These are phyloP conservation scores for Malus orientalis DNA, from an alignment of 306 rosid genomes.

Conservation along the genomic window DNA sequence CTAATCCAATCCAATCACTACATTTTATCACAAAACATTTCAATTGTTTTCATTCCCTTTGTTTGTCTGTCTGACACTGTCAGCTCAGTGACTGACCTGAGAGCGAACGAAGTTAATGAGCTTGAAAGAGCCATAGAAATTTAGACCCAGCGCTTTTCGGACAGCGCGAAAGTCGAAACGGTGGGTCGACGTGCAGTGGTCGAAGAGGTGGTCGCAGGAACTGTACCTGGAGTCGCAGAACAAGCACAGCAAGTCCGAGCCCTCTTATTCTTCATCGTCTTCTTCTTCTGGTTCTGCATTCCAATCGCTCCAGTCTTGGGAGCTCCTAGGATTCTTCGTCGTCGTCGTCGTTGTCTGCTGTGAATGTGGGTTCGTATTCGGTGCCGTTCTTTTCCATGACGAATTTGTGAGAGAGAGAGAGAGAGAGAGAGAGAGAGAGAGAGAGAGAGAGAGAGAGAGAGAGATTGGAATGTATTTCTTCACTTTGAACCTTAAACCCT, in stretches of 20 bases:
- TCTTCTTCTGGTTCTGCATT: constrained; percentile 30
- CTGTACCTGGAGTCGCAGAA: constrained; percentile 55
- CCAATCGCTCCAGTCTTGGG: constrained; percentile 59
- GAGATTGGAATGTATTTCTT: background rate
- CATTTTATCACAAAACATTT: background rate
- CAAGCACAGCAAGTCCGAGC: constrained; percentile 40
- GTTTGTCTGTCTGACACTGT: background rate
- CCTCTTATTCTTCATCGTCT: constrained; percentile 17
- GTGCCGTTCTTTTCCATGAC: constrained; percentile 3
- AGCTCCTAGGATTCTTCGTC: constrained; percentile 23
- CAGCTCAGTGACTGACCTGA: constrained; percentile 30
- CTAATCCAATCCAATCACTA: background rate
- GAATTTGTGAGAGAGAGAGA: too few species aligned
- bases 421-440: too few species aligned
- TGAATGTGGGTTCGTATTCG: background rate
- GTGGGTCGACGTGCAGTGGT: constrained; percentile 55
- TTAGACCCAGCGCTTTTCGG: constrained; percentile 34
- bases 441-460: background rate
- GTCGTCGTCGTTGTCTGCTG: constrained; percentile 10
- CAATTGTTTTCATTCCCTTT: background rate
- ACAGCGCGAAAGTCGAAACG: constrained; percentile 51
- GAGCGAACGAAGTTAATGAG: constrained; percentile 74
- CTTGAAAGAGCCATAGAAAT: constrained; percentile 73
- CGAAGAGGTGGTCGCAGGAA: constrained; percentile 38
- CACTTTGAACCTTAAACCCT: background rate